A percentile compares a stretch with the other conserved stretches of the same genome.
Evolutionary conservation across 306 rosid species (phyloP).

Genomic region (Casuarina glauca): DNA sequence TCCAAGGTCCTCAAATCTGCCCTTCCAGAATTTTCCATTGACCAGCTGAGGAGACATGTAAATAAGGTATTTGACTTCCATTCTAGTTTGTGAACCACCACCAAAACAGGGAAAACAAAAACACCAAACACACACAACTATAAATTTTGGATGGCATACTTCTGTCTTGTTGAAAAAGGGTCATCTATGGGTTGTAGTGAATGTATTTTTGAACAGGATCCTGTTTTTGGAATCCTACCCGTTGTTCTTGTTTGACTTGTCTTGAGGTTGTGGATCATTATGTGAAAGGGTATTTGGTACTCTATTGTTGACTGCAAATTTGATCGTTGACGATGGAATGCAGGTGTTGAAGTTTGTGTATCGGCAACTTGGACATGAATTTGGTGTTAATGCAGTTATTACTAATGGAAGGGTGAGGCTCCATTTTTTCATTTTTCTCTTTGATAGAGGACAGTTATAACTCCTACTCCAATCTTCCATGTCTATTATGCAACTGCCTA

Average conservation of each 20-base stretch:
- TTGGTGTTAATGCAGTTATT: constrained; percentile 70
- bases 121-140: too few relatives aligned
- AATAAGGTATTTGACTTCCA: constrained; percentile 51
- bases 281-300: background rate
- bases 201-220: background rate
- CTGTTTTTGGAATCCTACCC: background rate
- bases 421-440: too few relatives aligned
- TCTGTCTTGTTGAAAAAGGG: constrained; percentile 10
- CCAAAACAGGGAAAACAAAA: too few relatives aligned
- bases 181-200: constrained; percentile 8
- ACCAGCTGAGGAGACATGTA: constrained; percentile 51
- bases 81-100: constrained; percentile 15
- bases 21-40: constrained; percentile 54
- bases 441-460: background rate
- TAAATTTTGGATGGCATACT: constrained; percentile 7
- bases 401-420: constrained; percentile 96
- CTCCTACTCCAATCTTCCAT: background rate
- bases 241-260: background rate
- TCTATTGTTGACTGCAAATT: background rate
- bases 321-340: constrained; percentile 9
- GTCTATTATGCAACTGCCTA: constrained; percentile 12
- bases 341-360: constrained; percentile 68
- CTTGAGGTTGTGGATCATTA: constrained; percentile 4
- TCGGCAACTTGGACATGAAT: constrained; percentile 63
- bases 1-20: constrained; percentile 57